Evolutionary conservation across 2,329 filamentous ascomycete species (phyloP).

Genomic region (Trichoderma sp.): DNA sequence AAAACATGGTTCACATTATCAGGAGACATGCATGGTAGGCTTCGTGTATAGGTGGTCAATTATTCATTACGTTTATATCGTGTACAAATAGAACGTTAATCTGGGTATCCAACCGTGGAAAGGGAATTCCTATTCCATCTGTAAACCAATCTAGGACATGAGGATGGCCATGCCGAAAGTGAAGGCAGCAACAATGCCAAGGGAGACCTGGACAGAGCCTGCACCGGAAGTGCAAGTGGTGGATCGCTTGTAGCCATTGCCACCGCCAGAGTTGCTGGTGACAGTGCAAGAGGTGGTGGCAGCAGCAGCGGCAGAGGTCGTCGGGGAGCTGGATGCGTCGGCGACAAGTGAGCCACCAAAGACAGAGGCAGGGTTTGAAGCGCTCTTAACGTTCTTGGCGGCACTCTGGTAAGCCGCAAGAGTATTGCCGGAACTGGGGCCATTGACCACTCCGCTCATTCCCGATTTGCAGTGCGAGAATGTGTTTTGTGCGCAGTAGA

Average conservation of each 20-base stretch:
- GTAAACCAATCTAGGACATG: neutral
- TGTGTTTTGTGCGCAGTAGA: constrained; percentile 25
- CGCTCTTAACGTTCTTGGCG: neutral
- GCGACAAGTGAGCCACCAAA: neutral
- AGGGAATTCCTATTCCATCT: neutral
- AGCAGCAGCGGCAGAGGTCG: neutral
- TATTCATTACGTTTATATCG: neutral
- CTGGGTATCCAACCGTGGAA: neutral
- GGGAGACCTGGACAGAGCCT: constrained; percentile 2
- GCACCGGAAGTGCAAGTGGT: constrained; percentile 8
- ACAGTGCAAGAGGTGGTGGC: neutral
- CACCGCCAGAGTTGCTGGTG: neutral
- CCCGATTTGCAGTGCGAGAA: constrained; percentile 25
- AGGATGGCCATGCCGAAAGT: constrained; percentile 17
- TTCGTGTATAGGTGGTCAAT: neutral
- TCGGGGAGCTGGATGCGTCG: neutral
- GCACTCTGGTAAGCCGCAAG: constrained; percentile 19
- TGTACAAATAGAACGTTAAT: neutral
- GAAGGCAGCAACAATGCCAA: constrained; percentile 8
- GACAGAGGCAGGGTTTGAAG: neutral
- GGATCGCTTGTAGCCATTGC: constrained; percentile 1
- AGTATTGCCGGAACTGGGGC: neutral
- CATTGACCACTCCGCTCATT: constrained; percentile 28
- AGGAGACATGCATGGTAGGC: neutral
- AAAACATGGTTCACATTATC: neutral